These are phyloP conservation scores for Paraconiothyrium brasiliense DNA, from an alignment of 2,329 filamentous ascomycete genomes.

Conservation along the genomic window DNA sequence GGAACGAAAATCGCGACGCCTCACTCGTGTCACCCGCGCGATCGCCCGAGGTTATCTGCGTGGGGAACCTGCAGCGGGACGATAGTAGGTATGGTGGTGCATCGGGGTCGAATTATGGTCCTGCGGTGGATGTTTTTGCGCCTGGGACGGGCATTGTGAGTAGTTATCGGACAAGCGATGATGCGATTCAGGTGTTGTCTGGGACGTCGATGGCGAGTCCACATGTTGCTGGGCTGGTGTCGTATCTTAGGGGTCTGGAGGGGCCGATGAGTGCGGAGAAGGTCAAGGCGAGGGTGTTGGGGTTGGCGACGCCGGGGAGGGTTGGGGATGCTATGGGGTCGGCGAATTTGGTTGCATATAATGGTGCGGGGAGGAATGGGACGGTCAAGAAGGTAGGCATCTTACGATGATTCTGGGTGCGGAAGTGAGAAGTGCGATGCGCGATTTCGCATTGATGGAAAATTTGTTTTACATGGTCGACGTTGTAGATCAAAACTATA, in stretches of 20 bases:
- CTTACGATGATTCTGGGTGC: too few relatives aligned
- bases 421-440: too few relatives aligned
- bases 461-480: too few relatives aligned
- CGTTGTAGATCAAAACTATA: too few relatives aligned
- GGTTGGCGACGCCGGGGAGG: constrained; percentile 29
- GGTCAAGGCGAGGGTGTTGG: constrained; percentile 33
- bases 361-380: constrained; percentile 29
- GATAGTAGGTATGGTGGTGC: constrained; percentile 31
- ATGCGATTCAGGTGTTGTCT: constrained; percentile 54
- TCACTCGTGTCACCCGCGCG: constrained; percentile 40
- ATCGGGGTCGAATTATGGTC: constrained; percentile 49
- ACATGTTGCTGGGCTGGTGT: constrained; percentile 73
- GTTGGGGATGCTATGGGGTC: constrained; percentile 34
- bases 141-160: constrained; percentile 53
- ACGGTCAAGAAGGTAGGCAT: too few relatives aligned
- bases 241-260: constrained; percentile 70
- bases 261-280: constrained; percentile 32
- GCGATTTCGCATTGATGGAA: too few relatives aligned
- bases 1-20: constrained; percentile 44
- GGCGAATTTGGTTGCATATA: constrained; percentile 40
- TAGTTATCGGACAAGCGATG: constrained; percentile 58
- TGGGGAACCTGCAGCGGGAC: constrained; percentile 44
- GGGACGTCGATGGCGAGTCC: constrained; percentile 74
- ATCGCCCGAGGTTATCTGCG: constrained; percentile 47
- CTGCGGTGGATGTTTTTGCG: constrained; percentile 51